Evolutionary conservation across 2,329 filamentous ascomycete genomes (phyloP), one percentile per base, ranked within the genome.

Genomic region (Oidium heveae): DNA sequence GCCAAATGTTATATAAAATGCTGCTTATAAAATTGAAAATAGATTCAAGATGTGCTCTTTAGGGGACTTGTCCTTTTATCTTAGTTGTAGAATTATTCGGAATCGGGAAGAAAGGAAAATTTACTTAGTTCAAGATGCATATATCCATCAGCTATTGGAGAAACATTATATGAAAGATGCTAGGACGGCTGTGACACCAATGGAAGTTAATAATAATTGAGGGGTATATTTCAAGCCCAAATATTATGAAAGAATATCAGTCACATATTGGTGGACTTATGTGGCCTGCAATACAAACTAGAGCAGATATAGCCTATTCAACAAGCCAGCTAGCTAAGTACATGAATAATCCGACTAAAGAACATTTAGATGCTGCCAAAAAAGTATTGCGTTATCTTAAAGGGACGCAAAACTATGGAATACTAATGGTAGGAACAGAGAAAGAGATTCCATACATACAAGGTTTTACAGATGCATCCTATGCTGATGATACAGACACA

Each of bases 291-390:
- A 44, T 46, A 16, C 2, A 54, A 34, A 54, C 37, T 18, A 43
- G 36, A 24, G 37, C 52, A 44, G 28, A 54, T 44, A n/a, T 54
- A 12, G 52, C 52, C 6, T 54, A 43, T 54, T 24, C 52, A 44
- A 43, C 41, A n/a, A 44, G 37, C 34, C 34, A 52, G n/a, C 50
- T 52, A 16, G 50, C 50, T 20, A 43, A 46, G 22, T 33, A 32
- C 22, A 44, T 54, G 41, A 43, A 54, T 46, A 44, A 54, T 44
- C 52, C 52, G 12, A 52, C 33, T 8, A 32, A 52, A 52, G 18
- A 52, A 15, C 4, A 52, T 18, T 36, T 52, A 18, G 50, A 52
- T 39, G 47, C 24, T 34, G 47, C 47, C n/a, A 51, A 20, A 28
- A 51, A 24, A 34, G 24, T 51, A 33, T 51, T 51, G 32, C 47